These are phyloP conservation scores for Jaltomata sinuosa DNA, from an alignment of 257 asterid genomes.

Conservation along the genomic window DNA sequence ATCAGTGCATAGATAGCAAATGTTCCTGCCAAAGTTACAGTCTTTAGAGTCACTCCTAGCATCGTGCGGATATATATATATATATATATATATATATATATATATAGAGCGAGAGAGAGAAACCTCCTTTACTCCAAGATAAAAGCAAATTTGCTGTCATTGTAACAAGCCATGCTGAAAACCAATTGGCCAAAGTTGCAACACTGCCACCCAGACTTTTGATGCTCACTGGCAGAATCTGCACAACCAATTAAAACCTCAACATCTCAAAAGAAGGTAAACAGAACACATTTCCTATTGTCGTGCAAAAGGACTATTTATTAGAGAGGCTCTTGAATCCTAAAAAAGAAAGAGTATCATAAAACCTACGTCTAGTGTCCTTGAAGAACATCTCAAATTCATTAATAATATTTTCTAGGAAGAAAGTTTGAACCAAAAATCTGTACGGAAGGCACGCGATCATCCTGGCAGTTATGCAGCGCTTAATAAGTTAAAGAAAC, in stretches of 20 bases:
- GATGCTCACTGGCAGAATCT: slow-evolving; percentile 88
- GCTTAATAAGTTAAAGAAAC: not conserved
- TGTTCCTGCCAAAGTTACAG: slow-evolving; percentile 51
- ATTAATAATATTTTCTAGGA: not conserved
- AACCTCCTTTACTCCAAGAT: slow-evolving; percentile 88
- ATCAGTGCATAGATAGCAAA: slow-evolving; percentile 46
- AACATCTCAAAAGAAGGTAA: not conserved
- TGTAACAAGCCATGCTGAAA: slow-evolving; percentile 60
- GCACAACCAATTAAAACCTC: slow-evolving; percentile 5
- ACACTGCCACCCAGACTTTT: slow-evolving; percentile 93
- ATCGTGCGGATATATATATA: not conserved
- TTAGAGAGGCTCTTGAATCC: not conserved
- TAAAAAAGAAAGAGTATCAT: not conserved
- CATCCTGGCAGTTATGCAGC: not conserved
- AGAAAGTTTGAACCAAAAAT: not conserved
- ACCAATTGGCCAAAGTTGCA: slow-evolving; percentile 82
- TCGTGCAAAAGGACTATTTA: not conserved
- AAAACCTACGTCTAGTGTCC: not conserved
- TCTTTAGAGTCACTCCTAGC: not conserved
- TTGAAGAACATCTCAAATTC: not conserved
- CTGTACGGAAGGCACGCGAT: not conserved
- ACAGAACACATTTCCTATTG: not conserved
- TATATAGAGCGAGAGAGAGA: slow-evolving; percentile 9
- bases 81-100: no score
- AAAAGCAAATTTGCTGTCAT: slow-evolving; percentile 78